phyloP scores from a whole-genome alignment of 768 basidiomycete genomes.

The Hericium rajendrae region DNA sequence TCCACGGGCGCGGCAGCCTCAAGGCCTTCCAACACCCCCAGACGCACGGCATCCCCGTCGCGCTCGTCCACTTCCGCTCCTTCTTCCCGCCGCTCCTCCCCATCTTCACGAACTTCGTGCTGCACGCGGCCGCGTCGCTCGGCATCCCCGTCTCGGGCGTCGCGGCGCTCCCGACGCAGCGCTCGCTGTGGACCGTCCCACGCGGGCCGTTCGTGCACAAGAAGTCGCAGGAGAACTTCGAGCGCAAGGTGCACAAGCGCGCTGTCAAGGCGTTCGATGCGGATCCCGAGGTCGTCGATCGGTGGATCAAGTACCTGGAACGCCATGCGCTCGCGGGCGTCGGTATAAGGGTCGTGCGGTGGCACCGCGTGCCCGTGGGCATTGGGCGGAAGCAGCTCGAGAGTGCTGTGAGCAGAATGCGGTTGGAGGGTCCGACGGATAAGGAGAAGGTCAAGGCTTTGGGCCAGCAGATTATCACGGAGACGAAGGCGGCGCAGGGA shows the following conservation, averaged over 20 bases:
- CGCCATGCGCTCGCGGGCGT: constrained; percentile 76
- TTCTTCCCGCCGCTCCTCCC: no score
- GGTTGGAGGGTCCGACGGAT: constrained; percentile 22
- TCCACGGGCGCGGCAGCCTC: no score
- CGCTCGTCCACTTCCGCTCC: no score
- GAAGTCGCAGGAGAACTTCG: constrained; percentile 88
- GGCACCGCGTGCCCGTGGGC: constrained; percentile 57
- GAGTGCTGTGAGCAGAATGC: constrained; percentile 24
- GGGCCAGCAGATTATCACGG: constrained; percentile 19
- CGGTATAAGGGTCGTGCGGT: constrained; percentile 72
- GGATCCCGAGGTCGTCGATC: constrained; percentile 63
- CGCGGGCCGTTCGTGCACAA: no score
- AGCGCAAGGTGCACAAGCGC: constrained; percentile 73
- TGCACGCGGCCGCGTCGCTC: constrained; percentile 28
- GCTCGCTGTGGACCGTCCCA: no score
- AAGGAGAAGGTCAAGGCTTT: constrained; percentile 26
- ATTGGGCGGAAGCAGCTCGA: constrained; percentile 33
- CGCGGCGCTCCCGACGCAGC: no score
- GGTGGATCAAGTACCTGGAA: constrained; percentile 73
- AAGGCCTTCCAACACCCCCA: no score
- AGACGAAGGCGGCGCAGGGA: constrained; percentile 18
- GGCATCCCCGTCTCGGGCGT: no score
- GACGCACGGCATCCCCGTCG: no score
- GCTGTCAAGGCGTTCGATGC: constrained; percentile 89
- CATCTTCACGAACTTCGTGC: constrained; percentile 15